phyloP scores from a whole-genome alignment of 2,329 filamentous ascomycete genomes.

The Amauroascus verrucosus region DNA sequence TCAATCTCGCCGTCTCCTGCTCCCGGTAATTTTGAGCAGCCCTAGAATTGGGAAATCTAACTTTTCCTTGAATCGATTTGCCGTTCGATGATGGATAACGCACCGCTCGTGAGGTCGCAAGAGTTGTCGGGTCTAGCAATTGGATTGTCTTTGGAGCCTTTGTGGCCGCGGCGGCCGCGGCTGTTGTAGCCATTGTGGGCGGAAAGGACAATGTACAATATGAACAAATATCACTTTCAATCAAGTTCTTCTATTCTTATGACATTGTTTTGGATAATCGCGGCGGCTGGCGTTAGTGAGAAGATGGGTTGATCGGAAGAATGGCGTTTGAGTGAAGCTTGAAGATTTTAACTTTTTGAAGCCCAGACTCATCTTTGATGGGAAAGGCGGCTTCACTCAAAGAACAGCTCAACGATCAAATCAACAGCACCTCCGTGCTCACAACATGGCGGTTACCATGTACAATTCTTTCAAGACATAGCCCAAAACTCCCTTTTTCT shows the following conservation, averaged over 20 bases:
- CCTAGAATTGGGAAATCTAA: slow-evolving; percentile 32
- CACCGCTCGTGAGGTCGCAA: slow-evolving; percentile 12
- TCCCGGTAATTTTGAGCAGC: slow-evolving; percentile 32
- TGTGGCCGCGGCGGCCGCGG: slow-evolving; percentile 9
- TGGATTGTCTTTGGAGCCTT: slow-evolving; percentile 11
- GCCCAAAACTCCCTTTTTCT: neutral
- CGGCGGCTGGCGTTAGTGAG: neutral
- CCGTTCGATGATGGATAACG: slow-evolving; percentile 15
- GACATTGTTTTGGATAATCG: neutral
- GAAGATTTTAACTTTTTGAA: slow-evolving; percentile 11
- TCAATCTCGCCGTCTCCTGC: slow-evolving; percentile 32
- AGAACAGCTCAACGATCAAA: neutral
- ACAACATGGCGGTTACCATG: neutral
- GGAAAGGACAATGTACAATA: neutral
- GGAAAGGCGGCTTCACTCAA: neutral
- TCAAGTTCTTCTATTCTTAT: neutral
- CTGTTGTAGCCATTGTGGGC: slow-evolving; percentile 3
- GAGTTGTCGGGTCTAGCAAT: slow-evolving; percentile 15
- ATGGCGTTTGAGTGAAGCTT: neutral
- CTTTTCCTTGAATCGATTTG: slow-evolving; percentile 34
- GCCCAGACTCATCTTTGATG: neutral
- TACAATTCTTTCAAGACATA: neutral
- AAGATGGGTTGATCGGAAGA: neutral
- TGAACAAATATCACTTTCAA: neutral
- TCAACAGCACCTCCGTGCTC: neutral